Evolutionary conservation across 768 basidiomycete genomes (phyloP), one percentile per base, ranked within the genome.

Genomic region (Podaxis sp.): DNA sequence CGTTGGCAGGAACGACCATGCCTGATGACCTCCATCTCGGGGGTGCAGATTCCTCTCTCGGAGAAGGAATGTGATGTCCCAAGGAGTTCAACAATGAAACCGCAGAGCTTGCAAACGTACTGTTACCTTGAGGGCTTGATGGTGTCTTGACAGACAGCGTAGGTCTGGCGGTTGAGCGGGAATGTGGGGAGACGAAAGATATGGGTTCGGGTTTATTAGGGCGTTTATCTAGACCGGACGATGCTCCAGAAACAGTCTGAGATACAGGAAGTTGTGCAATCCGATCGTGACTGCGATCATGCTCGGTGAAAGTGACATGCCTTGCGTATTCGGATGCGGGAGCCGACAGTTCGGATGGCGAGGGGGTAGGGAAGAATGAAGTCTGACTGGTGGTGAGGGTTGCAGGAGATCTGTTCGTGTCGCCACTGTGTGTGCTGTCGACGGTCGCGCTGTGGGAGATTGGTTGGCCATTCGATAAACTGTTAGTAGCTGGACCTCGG

Each of bases 31-130:
- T 56, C n/a, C 64, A 59, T 28, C 55, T 57, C 8, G 61, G 58
- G 59, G 56, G 52, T 15, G 36, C 13, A 22, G 42, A 49, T 13
- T 67, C n/a, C 13, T 61, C 63, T 7, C 58, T 15, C 4, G 63
- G 38, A 15, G 64, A 59, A 33, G 58, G 51, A 33, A 61, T 52
- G 36, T 48, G 46, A 24, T 61, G 58, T 3, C 59, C 68, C 33
- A 73, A 63, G 7, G 69, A 66, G 40, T 68, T 66, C 5, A 74
- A 67, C 9, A 77, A 58, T 3, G 74, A 74, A 2, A 71, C 68
- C 28, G 69, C 66, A 3, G 74, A 75, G 22, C 40, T 53, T n/a
- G 65, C 64, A 49, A 70, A 70, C 49, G 56, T 55, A 4, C 67
- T 56, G 19, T 52, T 53, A 5, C 24, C 33, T 30, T 63, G 63